These are phyloP conservation scores for Russula abietina DNA, from an alignment of 768 basidiomycete species.

Conservation along the genomic window DNA sequence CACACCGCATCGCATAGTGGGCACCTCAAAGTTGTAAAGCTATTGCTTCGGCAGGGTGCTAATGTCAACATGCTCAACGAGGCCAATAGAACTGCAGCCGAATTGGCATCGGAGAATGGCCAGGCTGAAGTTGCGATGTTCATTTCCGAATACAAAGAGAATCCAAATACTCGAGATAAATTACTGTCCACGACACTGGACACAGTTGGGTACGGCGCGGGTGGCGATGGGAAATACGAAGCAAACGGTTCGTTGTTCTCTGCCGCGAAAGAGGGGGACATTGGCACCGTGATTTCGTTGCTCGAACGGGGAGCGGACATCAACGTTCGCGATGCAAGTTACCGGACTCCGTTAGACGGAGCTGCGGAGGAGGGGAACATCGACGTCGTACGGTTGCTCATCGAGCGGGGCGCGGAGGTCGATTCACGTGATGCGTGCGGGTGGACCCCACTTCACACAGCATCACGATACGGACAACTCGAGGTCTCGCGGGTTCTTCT, in stretches of 20 bases:
- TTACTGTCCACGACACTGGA: not conserved
- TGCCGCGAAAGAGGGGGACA: not conserved
- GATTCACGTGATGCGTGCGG: too few relatives aligned
- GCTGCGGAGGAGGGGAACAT: too few relatives aligned
- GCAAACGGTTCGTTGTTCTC: not conserved
- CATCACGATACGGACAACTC: not conserved
- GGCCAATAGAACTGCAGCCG: not conserved
- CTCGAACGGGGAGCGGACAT: not conserved
- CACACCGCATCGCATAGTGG: too few relatives aligned
- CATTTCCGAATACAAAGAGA: not conserved
- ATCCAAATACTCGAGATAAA: not conserved
- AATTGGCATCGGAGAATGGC: not conserved
- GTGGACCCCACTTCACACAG: not conserved
- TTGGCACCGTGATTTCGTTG: not conserved
- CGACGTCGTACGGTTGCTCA: too few relatives aligned
- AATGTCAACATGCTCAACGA: too few relatives aligned
- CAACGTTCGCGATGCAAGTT: too few relatives aligned
- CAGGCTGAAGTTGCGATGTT: not conserved
- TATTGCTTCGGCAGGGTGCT: too few relatives aligned
- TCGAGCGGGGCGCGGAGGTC: too few relatives aligned
- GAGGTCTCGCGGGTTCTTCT: too few relatives aligned
- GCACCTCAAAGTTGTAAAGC: too few relatives aligned
- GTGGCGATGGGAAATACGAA: not conserved
- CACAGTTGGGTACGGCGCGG: not conserved
- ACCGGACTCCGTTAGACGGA: too few relatives aligned